phyloP scores from a whole-genome alignment of 257 asterid genomes.

The Pogostemon cablin region DNA sequence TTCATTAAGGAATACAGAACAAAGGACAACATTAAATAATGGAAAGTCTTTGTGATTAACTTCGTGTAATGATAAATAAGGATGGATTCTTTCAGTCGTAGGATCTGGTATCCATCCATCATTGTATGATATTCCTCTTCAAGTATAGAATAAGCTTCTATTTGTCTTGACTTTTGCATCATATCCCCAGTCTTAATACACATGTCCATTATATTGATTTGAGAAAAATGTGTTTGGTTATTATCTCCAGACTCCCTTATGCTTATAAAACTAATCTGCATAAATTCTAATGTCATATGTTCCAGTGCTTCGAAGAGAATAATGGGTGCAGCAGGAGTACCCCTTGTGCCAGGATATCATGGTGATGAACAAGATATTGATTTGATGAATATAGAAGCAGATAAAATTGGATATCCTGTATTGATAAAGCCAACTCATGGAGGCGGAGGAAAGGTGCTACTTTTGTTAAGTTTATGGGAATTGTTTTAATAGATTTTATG shows the following conservation, averaged over 20 bases:
- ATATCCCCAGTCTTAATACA: neutral
- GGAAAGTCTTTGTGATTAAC: neutral
- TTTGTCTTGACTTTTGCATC: neutral
- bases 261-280: conserved; percentile 13
- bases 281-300: conserved; percentile 28
- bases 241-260: neutral
- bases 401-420: conserved; percentile 92
- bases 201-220: neutral
- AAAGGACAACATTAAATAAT: neutral
- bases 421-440: conserved; percentile 98
- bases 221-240: conserved; percentile 19
- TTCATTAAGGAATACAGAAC: neutral
- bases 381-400: conserved; percentile 90
- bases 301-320: conserved; percentile 95
- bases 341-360: conserved; percentile 99
- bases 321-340: conserved; percentile 99
- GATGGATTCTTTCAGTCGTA: neutral
- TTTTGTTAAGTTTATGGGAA: conserved; percentile 13
- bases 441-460: conserved; percentile 94
- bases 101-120: neutral
- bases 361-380: conserved; percentile 89
- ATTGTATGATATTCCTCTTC: neutral
- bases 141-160: neutral
- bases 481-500: too few relatives aligned
- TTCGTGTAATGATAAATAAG: neutral